Evolutionary conservation across 2,329 filamentous ascomycete species (phyloP).

Genomic region (Ascochyta rabiei): DNA sequence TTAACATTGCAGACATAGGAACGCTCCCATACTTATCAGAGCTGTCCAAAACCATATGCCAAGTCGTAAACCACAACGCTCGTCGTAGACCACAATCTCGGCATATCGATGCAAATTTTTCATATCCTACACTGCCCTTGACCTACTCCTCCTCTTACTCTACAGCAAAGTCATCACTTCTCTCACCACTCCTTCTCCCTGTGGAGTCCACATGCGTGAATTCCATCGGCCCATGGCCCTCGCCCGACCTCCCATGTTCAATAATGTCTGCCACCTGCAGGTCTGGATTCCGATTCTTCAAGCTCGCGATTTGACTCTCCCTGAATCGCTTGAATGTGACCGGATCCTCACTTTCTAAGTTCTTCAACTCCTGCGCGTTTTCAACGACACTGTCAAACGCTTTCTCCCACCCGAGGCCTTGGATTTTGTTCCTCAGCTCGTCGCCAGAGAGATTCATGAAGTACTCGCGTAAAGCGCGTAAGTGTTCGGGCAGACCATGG

Average conservation of each 20-base stretch:
- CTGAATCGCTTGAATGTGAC: constrained; percentile 41
- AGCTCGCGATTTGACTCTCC: constrained; percentile 47
- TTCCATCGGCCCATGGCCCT: constrained; percentile 1
- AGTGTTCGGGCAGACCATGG: constrained; percentile 46
- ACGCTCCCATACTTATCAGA: constrained; percentile 2
- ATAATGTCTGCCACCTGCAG: constrained; percentile 10
- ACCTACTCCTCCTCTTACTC: not conserved
- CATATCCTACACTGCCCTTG: not conserved
- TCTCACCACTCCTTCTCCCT: not conserved
- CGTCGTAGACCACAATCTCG: too few relatives aligned
- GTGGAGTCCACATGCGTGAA: constrained; percentile 6
- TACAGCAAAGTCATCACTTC: constrained; percentile 4
- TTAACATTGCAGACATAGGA: constrained; percentile 1
- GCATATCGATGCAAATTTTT: constrained; percentile 9
- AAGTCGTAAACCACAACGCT: constrained; percentile 3
- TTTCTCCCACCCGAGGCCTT: constrained; percentile 59
- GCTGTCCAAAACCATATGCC: constrained; percentile 1
- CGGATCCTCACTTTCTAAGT: constrained; percentile 56
- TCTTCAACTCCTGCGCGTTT: constrained; percentile 70
- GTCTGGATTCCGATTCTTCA: constrained; percentile 44
- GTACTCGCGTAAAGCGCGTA: constrained; percentile 65
- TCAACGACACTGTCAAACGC: constrained; percentile 67
- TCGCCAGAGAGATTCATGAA: constrained; percentile 68
- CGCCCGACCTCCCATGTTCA: not conserved
- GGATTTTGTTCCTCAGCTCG: constrained; percentile 60